Evolutionary conservation across 2,329 filamentous ascomycete genomes (phyloP), one percentile per base, ranked within the genome.

Genomic region (Rhytidhysteron rufulum): DNA sequence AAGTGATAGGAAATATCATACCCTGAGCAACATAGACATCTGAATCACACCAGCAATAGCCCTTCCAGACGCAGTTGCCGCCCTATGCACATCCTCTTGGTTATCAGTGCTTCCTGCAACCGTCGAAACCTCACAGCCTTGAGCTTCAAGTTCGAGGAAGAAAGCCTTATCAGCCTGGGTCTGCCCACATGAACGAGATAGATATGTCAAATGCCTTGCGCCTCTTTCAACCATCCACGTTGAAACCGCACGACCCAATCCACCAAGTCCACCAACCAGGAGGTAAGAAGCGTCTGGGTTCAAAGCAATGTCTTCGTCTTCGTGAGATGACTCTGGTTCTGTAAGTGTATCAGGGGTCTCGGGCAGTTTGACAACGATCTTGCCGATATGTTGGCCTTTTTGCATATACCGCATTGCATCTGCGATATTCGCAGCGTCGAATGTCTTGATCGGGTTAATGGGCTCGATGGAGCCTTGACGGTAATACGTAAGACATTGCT

Each of bases 381-480:
- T 71, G 6, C 69, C 68, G 2, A 63, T 58, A 34, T 69, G 66
- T 10, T 55, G 55, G 0, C 67, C 63, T 8, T 49, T 40, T 15
- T 60, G 58, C 31, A 71, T 57, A 39, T 49, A 53, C 4, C 49
- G 34, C 21, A 69, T 48, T 0, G 62, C 65, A 1, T 47, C 45
- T 3, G 46, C 31, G 6, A 67, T 42, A 0, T 63, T 40, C 5
- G 25, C 10, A 6, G 41, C 48, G 8, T 50, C 47, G 29, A 65
- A 62, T 0, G 21, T 36, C 0, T 49, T 43, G 24, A 55, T 53
- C 1, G 65, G 58, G 1, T 48, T 40, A 15, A 67, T 59, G 1
- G 60, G 56, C 10, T 42, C 37, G 18, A 67, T 44, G 20, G 54
- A 48, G 5, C 61, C 1, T 56, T 5, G 7, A 5, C n/a, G 24